Evolutionary conservation across 2,329 filamentous ascomycete genomes (phyloP).

Genomic region (Penicillium freii): DNA sequence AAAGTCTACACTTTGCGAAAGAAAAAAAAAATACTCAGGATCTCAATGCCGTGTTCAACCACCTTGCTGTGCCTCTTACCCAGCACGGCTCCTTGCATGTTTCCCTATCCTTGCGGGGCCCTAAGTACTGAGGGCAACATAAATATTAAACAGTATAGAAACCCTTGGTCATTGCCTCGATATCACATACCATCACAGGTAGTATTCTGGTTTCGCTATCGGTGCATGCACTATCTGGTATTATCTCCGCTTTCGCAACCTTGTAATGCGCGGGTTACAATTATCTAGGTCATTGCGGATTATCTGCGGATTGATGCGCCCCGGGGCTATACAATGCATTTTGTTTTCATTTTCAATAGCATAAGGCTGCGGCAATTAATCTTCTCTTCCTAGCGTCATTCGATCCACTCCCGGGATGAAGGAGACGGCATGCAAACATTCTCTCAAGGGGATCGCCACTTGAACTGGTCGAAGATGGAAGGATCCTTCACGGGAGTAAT

Average conservation of each 20-base stretch:
- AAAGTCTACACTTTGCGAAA: background rate
- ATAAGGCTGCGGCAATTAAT: constrained; percentile 3
- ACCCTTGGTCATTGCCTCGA: background rate
- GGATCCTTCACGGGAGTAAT: background rate
- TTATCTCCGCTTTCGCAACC: background rate
- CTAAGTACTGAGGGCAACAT: background rate
- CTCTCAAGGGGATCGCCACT: background rate
- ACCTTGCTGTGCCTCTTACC: constrained; percentile 14
- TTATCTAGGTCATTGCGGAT: constrained; percentile 1
- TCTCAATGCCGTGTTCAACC: constrained; percentile 5
- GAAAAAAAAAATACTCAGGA: background rate
- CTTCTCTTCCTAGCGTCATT: constrained; percentile 6
- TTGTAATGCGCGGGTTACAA: background rate
- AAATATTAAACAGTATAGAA: background rate
- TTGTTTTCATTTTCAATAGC: background rate
- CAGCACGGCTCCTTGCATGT: constrained; percentile 29
- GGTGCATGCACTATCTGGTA: background rate
- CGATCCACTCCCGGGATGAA: constrained; percentile 2
- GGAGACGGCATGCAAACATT: constrained; percentile 4
- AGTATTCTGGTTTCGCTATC: background rate
- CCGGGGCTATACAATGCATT: background rate
- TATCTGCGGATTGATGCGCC: background rate
- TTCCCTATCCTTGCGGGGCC: constrained; percentile 25
- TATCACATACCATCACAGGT: background rate
- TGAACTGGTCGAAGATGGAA: background rate